Evolutionary conservation across 768 basidiomycete species (phyloP).

Genomic region (Tubosaeta sp.): DNA sequence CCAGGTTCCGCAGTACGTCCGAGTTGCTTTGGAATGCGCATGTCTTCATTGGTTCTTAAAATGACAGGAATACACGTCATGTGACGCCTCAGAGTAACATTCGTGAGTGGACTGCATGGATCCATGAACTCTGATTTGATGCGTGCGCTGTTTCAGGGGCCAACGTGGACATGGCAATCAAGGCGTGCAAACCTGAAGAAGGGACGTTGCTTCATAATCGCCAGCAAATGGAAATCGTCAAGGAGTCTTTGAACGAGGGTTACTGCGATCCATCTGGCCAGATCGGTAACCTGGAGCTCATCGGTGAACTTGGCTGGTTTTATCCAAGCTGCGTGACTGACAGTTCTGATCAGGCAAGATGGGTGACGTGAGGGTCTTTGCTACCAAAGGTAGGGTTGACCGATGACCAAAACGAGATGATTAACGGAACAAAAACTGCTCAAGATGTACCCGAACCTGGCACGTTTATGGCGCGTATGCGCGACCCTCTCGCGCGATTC

Average conservation of each 20-base stretch:
- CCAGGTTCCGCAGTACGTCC: constrained; percentile 17
- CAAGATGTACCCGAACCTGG: constrained; percentile 55
- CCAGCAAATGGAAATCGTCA: constrained; percentile 65
- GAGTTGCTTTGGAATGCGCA: not conserved
- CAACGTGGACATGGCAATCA: constrained; percentile 69
- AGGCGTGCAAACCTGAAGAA: constrained; percentile 67
- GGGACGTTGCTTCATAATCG: constrained; percentile 57
- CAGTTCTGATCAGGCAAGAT: constrained; percentile 45
- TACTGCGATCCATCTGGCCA: constrained; percentile 78
- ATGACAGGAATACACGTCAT: constrained; percentile 17
- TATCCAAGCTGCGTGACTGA: not conserved
- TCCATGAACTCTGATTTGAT: not conserved
- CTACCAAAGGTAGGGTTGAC: constrained; percentile 49
- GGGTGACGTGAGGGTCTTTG: constrained; percentile 57
- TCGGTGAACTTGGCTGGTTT: constrained; percentile 43
- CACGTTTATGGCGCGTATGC: constrained; percentile 48
- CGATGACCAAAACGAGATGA: not conserved
- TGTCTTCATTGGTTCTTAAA: not conserved
- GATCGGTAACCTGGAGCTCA: constrained; percentile 51
- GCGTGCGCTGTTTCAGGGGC: constrained; percentile 31
- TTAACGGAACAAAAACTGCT: not conserved
- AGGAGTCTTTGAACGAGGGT: constrained; percentile 72
- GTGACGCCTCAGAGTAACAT: constrained; percentile 44
- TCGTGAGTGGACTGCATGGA: constrained; percentile 25
- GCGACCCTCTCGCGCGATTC: constrained; percentile 65